Evolutionary conservation across 1,284 basidiomycete species (phyloP).

Genomic region (Mycosarcoma mackinlayi): DNA sequence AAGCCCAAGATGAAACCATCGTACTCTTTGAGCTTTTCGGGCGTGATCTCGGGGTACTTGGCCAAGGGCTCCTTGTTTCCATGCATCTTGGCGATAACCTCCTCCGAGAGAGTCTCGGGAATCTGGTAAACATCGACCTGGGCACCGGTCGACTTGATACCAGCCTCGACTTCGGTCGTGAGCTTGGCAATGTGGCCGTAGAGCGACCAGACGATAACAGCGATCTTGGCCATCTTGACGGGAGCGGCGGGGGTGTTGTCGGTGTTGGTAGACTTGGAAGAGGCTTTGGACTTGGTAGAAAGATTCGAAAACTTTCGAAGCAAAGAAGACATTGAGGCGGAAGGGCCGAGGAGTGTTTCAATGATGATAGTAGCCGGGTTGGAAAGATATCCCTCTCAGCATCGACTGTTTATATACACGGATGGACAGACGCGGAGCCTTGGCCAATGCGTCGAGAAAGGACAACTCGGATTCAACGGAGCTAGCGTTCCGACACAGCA

Average conservation of each 20-base stretch:
- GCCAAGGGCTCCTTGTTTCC: slow-evolving; percentile 72
- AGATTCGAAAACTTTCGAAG: slow-evolving; percentile 41
- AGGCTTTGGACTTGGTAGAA: slow-evolving; percentile 41
- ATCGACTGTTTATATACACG: neutral
- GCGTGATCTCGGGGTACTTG: slow-evolving; percentile 78
- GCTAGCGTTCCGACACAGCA: no score
- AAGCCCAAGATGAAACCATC: slow-evolving; percentile 75
- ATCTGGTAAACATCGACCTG: slow-evolving; percentile 78
- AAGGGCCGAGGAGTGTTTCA: neutral
- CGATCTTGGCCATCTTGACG: slow-evolving; percentile 55
- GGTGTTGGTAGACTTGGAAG: slow-evolving; percentile 29
- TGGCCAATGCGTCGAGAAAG: neutral
- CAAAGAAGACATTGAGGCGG: slow-evolving; percentile 26
- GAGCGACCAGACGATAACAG: slow-evolving; percentile 47
- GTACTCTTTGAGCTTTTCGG: slow-evolving; percentile 74
- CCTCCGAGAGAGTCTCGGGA: slow-evolving; percentile 83
- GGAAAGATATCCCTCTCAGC: no score
- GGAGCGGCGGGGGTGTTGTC: slow-evolving; percentile 22
- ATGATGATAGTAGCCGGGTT: no score
- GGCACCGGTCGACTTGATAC: slow-evolving; percentile 79
- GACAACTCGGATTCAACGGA: no score
- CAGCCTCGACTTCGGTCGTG: slow-evolving; percentile 81
- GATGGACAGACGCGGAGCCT: neutral
- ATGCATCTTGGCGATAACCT: slow-evolving; percentile 80
- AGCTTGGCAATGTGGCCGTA: slow-evolving; percentile 72